Evolutionary conservation across 176 grass and related monocot genomes (phyloP).

Genomic region (Poa pratensis): DNA sequence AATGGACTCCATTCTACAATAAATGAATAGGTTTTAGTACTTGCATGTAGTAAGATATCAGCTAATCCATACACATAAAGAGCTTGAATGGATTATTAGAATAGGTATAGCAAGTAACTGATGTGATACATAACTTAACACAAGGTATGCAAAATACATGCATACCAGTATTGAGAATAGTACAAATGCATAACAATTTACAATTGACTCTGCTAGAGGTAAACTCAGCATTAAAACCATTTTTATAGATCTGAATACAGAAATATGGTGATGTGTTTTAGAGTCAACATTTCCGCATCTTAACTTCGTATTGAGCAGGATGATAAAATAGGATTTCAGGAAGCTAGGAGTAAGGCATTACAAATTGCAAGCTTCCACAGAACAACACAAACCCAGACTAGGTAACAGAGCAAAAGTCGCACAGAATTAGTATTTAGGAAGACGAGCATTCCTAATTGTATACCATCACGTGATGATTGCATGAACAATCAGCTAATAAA

Average conservation of each 20-base stretch:
- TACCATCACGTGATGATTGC: neutral
- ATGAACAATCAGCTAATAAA: neutral
- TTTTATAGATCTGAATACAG: neutral
- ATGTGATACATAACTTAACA: neutral
- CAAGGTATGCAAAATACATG: neutral
- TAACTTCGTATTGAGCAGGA: neutral
- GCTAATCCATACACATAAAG: neutral
- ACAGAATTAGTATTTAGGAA: neutral
- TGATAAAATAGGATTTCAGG: neutral
- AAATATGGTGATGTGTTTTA: constrained; percentile 8
- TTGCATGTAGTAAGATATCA: neutral
- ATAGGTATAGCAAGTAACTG: neutral
- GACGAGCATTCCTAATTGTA: neutral
- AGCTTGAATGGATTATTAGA: neutral
- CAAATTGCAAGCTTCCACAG: neutral
- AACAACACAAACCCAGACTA: neutral
- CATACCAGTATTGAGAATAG: neutral
- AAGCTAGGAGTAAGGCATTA: constrained; percentile 13
- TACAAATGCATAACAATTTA: neutral
- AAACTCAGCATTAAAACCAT: neutral
- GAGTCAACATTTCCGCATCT: neutral
- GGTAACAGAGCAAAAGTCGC: neutral
- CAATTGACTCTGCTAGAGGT: neutral
- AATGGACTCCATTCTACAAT: constrained; percentile 72
- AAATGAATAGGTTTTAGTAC: constrained; percentile 21